A percentile compares a stretch with the other conserved stretches of the same genome.
These are phyloP conservation scores for Nitzschia putrida DNA, from an alignment of 108 stramenopile genomes.

Conservation along the genomic window DNA sequence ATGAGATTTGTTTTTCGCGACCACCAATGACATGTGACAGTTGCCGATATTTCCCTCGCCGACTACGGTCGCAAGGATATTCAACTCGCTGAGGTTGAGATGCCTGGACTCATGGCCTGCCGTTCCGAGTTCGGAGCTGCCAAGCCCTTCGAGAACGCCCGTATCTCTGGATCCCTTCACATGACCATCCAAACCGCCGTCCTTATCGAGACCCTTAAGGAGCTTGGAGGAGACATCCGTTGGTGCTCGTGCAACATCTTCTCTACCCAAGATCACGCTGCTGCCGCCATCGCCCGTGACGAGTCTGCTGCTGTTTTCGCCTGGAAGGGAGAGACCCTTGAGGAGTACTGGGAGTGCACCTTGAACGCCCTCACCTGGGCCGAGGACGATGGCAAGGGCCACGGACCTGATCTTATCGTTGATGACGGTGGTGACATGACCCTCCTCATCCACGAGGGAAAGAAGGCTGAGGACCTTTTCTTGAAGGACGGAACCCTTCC, in stretches of 20 bases:
- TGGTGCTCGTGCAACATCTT: slow-evolving; percentile 99
- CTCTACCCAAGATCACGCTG: slow-evolving; percentile 99
- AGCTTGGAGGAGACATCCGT: slow-evolving; percentile 96
- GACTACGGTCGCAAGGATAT: slow-evolving; percentile 99
- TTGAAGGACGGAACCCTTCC: slow-evolving; percentile 96
- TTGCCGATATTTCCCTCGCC: slow-evolving; percentile 99
- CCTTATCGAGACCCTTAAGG: slow-evolving; percentile 97
- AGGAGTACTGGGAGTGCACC: slow-evolving; percentile 99
- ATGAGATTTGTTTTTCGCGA: not conserved
- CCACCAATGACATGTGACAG: slow-evolving; percentile 40
- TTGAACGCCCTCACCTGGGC: slow-evolving; percentile 96
- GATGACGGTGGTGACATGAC: slow-evolving; percentile 99
- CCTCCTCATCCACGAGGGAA: slow-evolving; percentile 99
- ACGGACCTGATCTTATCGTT: slow-evolving; percentile 97
- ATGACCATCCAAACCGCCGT: slow-evolving; percentile 99
- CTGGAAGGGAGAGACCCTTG: slow-evolving; percentile 99
- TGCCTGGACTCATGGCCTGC: slow-evolving; percentile 99
- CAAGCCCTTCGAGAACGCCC: slow-evolving; percentile 88
- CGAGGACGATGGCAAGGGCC: slow-evolving; percentile 97
- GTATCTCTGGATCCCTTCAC: slow-evolving; percentile 98
- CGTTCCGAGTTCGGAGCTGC: slow-evolving; percentile 84
- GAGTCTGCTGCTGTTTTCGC: slow-evolving; percentile 98
- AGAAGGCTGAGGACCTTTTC: slow-evolving; percentile 98
- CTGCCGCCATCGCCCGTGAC: slow-evolving; percentile 98
- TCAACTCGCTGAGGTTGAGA: slow-evolving; percentile 98